Evolutionary conservation across 306 rosid species (phyloP).

Genomic region (Quercus engelmannii): DNA sequence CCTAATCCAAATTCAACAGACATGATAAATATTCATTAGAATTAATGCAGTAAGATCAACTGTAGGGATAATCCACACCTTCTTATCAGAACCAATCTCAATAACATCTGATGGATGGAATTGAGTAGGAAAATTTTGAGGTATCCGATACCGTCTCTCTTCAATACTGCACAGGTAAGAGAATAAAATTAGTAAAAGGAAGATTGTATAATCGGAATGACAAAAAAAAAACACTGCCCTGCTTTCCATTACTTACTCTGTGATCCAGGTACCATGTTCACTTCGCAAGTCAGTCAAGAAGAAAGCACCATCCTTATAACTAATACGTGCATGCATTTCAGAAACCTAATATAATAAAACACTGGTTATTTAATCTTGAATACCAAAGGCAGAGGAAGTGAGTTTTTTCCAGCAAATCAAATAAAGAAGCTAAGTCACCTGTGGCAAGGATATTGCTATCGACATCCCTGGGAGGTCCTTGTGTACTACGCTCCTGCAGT

Average conservation of each 20-base stretch:
- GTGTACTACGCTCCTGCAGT: conserved; percentile 43
- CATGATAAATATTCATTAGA: background rate
- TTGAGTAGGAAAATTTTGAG: conserved; percentile 58
- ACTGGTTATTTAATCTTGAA: conserved; percentile 9
- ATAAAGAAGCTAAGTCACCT: conserved; percentile 43
- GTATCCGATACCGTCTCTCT: conserved; percentile 56
- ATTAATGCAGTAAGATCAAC: background rate
- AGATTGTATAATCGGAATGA: background rate
- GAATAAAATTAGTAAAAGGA: background rate
- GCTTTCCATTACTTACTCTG: conserved; percentile 56
- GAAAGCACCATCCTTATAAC: conserved; percentile 73
- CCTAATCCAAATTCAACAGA: background rate
- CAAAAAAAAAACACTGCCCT: background rate
- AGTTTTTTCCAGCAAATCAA: background rate
- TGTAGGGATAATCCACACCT: conserved; percentile 40
- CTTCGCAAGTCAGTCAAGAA: conserved; percentile 76
- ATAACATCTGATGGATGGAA: conserved; percentile 59
- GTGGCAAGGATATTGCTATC: conserved; percentile 47
- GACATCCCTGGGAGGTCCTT: conserved; percentile 42
- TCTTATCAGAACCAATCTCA: conserved; percentile 74
- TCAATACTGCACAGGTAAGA: conserved; percentile 49
- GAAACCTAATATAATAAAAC: conserved; percentile 52
- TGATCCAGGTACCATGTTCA: conserved; percentile 77
- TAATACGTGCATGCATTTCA: conserved; percentile 60
- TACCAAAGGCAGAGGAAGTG: background rate